phyloP scores from a whole-genome alignment of 257 asterid species.

The Plantago elongata region DNA sequence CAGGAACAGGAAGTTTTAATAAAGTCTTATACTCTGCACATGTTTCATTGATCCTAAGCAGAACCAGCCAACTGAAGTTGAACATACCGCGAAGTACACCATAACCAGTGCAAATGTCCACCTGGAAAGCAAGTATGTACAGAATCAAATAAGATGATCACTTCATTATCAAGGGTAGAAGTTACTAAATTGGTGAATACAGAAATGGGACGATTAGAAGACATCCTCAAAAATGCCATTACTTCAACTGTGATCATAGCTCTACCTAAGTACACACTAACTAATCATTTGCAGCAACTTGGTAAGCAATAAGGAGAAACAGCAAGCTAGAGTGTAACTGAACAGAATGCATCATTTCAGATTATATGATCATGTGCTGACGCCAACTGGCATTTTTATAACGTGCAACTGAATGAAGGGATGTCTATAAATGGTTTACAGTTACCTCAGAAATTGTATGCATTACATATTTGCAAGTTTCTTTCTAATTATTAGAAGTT shows the following conservation, averaged over 20 bases:
- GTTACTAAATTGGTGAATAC: neutral
- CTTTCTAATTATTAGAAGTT: neutral
- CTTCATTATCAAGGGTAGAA: neutral
- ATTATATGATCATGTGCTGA: too few species aligned
- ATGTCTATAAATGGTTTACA: too few species aligned
- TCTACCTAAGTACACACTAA: neutral
- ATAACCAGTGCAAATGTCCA: conserved; percentile 82
- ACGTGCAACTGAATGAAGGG: too few species aligned
- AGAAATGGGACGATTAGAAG: too few species aligned
- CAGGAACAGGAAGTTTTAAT: neutral
- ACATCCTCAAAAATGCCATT: too few species aligned
- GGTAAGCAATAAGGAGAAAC: too few species aligned
- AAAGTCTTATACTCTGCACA: neutral
- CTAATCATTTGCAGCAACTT: too few species aligned
- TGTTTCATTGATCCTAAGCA: neutral
- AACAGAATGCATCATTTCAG: too few species aligned
- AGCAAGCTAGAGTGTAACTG: too few species aligned
- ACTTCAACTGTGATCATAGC: too few species aligned
- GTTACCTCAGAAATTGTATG: neutral
- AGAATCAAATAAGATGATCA: conserved; percentile 2
- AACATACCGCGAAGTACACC: conserved; percentile 69
- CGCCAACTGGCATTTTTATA: too few species aligned
- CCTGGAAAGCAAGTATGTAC: conserved; percentile 38
- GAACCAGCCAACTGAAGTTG: neutral
- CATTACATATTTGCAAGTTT: too few species aligned